Evolutionary conservation across 805 yeast genomes (phyloP).

Genomic region (Monosporozyma unispora): DNA sequence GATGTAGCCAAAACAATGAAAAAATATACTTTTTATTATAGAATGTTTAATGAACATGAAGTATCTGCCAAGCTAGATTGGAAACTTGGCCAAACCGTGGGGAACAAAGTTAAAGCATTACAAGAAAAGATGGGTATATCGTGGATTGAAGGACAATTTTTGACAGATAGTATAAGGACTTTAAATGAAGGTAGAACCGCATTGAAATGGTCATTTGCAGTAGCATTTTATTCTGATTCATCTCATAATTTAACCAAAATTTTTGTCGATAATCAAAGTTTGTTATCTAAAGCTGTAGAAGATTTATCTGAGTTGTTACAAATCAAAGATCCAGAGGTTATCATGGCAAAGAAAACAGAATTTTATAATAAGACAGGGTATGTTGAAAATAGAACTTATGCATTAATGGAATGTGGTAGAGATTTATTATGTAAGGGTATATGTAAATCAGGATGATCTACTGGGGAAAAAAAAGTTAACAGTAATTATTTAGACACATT

Average conservation of each 20-base stretch:
- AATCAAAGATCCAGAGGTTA: slow-evolving; percentile 30
- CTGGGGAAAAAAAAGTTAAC: background rate
- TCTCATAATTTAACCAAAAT: slow-evolving; percentile 46
- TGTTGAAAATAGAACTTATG: slow-evolving; percentile 31
- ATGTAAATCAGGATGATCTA: slow-evolving; percentile 14
- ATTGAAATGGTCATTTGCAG: slow-evolving; percentile 85
- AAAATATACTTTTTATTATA: slow-evolving; percentile 67
- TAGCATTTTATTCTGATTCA: slow-evolving; percentile 55
- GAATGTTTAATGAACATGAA: slow-evolving; percentile 67
- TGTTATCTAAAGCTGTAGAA: slow-evolving; percentile 58
- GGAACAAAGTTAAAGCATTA: slow-evolving; percentile 49
- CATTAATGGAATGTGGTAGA: slow-evolving; percentile 32
- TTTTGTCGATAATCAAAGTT: slow-evolving; percentile 63
- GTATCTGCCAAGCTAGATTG: slow-evolving; percentile 66
- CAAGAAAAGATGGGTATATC: slow-evolving; percentile 60
- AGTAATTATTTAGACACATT: background rate
- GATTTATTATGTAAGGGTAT: slow-evolving; percentile 29
- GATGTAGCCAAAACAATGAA: slow-evolving; percentile 35
- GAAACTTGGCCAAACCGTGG: slow-evolving; percentile 52
- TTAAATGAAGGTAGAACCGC: slow-evolving; percentile 63
- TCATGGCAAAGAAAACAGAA: slow-evolving; percentile 30
- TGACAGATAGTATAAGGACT: slow-evolving; percentile 60
- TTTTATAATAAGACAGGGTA: slow-evolving; percentile 32
- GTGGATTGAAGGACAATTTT: slow-evolving; percentile 83
- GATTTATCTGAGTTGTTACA: slow-evolving; percentile 53